Evolutionary conservation across 139 green algal genomes (phyloP).

Genomic region (Tetradesmus lagerheimii): DNA sequence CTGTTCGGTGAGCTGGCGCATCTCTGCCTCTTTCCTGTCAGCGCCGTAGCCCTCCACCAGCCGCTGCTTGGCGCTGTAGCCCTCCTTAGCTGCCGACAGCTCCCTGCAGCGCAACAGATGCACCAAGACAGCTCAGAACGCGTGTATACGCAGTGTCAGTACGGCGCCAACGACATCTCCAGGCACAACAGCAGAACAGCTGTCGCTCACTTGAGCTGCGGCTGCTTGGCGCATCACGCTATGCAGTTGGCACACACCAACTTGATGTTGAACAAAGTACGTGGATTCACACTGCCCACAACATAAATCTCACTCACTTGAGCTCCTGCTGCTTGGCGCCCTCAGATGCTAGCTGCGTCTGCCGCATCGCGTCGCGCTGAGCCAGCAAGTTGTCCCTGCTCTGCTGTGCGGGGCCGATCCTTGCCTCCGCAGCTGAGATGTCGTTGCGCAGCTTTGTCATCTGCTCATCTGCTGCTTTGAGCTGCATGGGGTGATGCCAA

Average conservation of each 20-base stretch:
- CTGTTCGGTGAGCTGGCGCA: not conserved
- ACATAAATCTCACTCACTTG: not conserved
- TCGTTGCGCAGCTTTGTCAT: not conserved
- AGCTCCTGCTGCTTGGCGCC: not conserved
- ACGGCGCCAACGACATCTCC: too few relatives aligned
- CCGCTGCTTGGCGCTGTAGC: conserved; percentile 26
- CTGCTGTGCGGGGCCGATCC: conserved; percentile 22
- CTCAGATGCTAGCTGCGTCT: conserved; percentile 32
- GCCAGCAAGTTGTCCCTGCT: conserved; percentile 39
- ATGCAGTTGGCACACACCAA: too few relatives aligned
- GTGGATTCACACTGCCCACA: too few relatives aligned
- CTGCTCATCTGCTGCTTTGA: conserved; percentile 14
- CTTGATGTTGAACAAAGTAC: too few relatives aligned
- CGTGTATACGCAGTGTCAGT: too few relatives aligned
- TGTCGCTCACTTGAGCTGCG: too few relatives aligned
- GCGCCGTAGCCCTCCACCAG: conserved; percentile 13
- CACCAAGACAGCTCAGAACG: too few relatives aligned
- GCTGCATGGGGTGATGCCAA: not conserved
- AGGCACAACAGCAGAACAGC: too few relatives aligned
- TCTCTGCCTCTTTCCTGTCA: not conserved
- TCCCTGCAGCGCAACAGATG: not conserved
- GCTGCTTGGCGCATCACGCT: too few relatives aligned
- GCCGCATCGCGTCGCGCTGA: conserved; percentile 53
- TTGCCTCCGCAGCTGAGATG: not conserved
- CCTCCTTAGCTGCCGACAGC: not conserved